Evolutionary conservation across 164 flowering plant species (phyloP).

Genomic region (Aristolochia contorta): DNA sequence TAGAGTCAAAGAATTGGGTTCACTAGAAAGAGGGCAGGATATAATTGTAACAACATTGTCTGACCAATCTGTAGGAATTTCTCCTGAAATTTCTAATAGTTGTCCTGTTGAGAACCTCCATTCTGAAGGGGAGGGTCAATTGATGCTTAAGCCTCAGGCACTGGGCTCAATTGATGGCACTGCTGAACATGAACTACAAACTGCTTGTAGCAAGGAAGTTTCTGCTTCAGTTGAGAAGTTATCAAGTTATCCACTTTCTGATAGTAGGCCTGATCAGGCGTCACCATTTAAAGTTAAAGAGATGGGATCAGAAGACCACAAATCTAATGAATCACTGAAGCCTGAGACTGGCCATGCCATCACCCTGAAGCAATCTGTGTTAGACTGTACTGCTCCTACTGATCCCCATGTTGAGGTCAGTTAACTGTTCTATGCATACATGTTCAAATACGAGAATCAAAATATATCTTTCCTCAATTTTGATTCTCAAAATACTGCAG

Average conservation of each 20-base stretch:
- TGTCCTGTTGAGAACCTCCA: constrained; percentile 11
- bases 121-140: constrained; percentile 14
- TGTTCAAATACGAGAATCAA: neutral
- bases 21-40: constrained; percentile 15
- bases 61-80: constrained; percentile 11
- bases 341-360: constrained; percentile 5
- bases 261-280: constrained; percentile 12
- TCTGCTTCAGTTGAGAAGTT: constrained; percentile 8
- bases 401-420: constrained; percentile 29
- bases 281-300: constrained; percentile 11
- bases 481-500: too few relatives aligned
- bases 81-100: constrained; percentile 12
- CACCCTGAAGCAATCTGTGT: neutral
- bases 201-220: constrained; percentile 11
- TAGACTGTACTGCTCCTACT: constrained; percentile 14
- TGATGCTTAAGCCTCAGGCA: constrained; percentile 9
- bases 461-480: neutral
- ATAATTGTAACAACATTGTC: neutral
- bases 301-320: constrained; percentile 11
- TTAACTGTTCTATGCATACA: constrained; percentile 3
- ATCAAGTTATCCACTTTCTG: constrained; percentile 24
- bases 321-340: constrained; percentile 2
- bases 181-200: constrained; percentile 8
- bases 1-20: constrained; percentile 6
- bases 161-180: constrained; percentile 4